Percentiles rank a stretch among this genome's conserved stretches.
Conservation (phyloP, 352 stramenopile genomes). For the Phytophthora capsici region DNA sequence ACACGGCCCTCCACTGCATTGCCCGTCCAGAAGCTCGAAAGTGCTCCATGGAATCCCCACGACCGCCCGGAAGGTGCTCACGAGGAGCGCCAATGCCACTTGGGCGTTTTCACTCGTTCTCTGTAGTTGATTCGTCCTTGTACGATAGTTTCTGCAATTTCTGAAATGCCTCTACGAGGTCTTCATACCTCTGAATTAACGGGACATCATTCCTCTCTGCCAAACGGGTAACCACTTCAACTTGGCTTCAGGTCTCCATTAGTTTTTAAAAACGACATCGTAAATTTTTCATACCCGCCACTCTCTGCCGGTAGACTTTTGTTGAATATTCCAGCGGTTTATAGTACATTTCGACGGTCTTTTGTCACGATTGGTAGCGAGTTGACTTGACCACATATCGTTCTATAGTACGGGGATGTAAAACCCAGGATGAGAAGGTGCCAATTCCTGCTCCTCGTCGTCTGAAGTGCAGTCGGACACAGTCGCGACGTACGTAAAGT, state of each 20-base stretch:
- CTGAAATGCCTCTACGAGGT: constrained; percentile 14
- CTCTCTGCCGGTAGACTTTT: constrained; percentile 16
- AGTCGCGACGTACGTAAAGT: constrained; percentile 38
- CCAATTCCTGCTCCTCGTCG: constrained; percentile 11
- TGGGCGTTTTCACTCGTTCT: constrained; percentile 29
- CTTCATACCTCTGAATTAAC: constrained; percentile 19
- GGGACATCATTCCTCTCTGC: constrained; percentile 4
- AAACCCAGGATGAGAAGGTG: constrained; percentile 20
- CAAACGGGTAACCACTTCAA: constrained; percentile 21
- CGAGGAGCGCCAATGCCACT: constrained; percentile 34
- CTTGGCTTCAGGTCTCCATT: constrained; percentile 20
- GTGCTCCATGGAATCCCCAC: constrained; percentile 24
- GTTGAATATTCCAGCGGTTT: constrained; percentile 2
- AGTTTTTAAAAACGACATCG: constrained; percentile 2
- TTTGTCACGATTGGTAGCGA: background rate
- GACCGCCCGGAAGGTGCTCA: constrained; percentile 19
- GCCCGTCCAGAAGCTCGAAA: constrained; percentile 20
- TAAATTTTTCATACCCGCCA: constrained; percentile 1
- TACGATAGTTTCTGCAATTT: constrained; percentile 13
- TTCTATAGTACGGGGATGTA: constrained; percentile 39
- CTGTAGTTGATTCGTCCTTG: constrained; percentile 10
- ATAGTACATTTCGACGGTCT: constrained; percentile 14
- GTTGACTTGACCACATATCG: background rate
- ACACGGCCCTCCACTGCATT: constrained; percentile 19
- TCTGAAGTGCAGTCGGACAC: constrained; percentile 13